phyloP scores from a whole-genome alignment of 139 green algal species.

The Micractinium sp. region DNA sequence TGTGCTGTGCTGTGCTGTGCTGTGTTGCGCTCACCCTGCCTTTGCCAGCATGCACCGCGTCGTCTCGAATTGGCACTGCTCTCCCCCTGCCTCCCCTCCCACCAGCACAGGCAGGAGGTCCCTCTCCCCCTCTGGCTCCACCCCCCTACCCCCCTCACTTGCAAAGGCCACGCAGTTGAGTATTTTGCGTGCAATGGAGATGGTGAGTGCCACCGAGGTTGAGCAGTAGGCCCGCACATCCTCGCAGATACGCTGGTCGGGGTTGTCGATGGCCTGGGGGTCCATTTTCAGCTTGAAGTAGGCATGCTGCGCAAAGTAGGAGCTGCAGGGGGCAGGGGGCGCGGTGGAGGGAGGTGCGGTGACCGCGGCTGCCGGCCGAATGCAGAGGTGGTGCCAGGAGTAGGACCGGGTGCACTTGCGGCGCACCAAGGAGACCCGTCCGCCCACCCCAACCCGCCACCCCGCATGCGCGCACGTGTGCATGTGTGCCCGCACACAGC shows the following conservation, averaged over 20 bases:
- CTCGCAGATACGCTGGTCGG: constrained; percentile 87
- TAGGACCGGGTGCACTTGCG: no score
- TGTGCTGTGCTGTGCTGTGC: no score
- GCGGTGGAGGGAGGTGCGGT: no score
- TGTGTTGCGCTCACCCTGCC: no score
- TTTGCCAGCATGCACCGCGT: no score
- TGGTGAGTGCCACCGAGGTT: constrained; percentile 63
- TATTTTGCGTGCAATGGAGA: constrained; percentile 78
- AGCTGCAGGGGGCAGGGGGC: not conserved
- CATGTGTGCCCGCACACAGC: not conserved
- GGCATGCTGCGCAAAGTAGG: constrained; percentile 63
- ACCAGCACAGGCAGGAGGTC: not conserved
- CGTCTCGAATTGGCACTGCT: not conserved
- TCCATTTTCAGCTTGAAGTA: constrained; percentile 61
- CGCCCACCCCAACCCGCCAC: no score
- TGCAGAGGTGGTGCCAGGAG: no score
- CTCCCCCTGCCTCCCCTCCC: not conserved
- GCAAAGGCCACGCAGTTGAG: constrained; percentile 86
- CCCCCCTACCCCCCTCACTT: constrained; percentile 42
- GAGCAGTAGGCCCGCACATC: constrained; percentile 82
- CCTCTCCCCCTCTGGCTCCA: not conserved
- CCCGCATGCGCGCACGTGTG: not conserved
- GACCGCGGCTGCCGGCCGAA: no score
- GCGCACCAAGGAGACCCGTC: no score
- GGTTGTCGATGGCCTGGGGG: constrained; percentile 54